Evolutionary conservation across 768 basidiomycete species (phyloP).

Genomic region (Boletus tomentosulus): DNA sequence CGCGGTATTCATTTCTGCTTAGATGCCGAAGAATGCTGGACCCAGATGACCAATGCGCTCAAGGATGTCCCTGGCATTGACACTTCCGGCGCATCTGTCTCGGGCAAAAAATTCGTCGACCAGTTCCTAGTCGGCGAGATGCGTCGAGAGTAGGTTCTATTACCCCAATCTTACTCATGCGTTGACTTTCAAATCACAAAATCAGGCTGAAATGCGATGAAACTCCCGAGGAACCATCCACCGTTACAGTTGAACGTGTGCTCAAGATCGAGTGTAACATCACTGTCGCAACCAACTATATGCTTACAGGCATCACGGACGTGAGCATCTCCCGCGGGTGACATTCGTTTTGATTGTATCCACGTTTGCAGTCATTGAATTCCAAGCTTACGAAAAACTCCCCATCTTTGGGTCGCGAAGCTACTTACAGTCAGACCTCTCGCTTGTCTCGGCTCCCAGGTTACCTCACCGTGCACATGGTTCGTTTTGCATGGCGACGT

Average conservation of each 20-base stretch:
- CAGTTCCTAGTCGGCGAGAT: conserved; percentile 80
- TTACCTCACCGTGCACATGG: conserved; percentile 90
- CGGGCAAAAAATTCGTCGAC: conserved; percentile 62
- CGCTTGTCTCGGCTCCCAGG: conserved; percentile 80
- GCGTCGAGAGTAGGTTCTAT: conserved; percentile 51
- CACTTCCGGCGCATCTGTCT: conserved; percentile 26
- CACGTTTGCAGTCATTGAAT: conserved; percentile 62
- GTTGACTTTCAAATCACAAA: conserved; percentile 21
- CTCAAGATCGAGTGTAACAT: conserved; percentile 95
- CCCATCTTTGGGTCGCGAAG: conserved; percentile 72
- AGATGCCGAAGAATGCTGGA: conserved; percentile 92
- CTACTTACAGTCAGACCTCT: conserved; percentile 75
- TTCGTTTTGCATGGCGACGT: conserved; percentile 90
- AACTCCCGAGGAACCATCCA: conserved; percentile 70
- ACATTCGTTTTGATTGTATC: conserved; percentile 1
- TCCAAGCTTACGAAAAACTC: conserved; percentile 85
- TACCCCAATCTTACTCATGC: not conserved
- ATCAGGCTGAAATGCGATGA: conserved; percentile 77
- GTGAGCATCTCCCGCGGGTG: conserved; percentile 38
- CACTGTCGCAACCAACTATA: conserved; percentile 77
- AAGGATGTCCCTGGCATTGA: conserved; percentile 58
- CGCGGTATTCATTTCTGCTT: conserved; percentile 3
- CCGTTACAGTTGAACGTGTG: conserved; percentile 62
- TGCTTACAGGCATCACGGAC: conserved; percentile 80
- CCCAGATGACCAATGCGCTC: conserved; percentile 65